phyloP scores from a whole-genome alignment of 1,139 yeast species.

The Wickerhamiella pararugosa region DNA sequence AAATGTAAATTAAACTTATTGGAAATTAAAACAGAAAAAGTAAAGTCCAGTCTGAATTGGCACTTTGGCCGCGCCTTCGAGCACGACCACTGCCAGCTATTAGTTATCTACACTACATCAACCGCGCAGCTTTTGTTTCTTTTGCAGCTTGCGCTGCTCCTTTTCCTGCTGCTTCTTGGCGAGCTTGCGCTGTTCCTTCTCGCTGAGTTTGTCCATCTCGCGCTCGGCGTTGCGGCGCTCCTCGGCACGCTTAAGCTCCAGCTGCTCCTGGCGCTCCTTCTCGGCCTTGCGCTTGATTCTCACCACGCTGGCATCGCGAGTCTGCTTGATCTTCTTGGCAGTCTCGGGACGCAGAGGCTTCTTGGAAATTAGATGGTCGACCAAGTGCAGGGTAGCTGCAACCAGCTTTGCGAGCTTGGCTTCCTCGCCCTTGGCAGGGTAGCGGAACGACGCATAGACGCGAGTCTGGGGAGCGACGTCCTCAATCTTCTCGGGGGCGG shows the following conservation, averaged over 20 bases:
- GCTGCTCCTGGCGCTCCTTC: conserved; percentile 47
- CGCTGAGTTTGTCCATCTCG: conserved; percentile 39
- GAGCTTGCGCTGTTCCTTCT: conserved; percentile 47
- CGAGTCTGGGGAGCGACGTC: conserved; percentile 43
- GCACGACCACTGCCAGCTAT: too few species aligned
- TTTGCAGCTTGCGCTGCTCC: conserved; percentile 36
- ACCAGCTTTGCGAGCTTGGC: conserved; percentile 34
- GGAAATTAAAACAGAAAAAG: too few species aligned
- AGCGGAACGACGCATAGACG: conserved; percentile 36
- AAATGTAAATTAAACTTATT: too few species aligned
- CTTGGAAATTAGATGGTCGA: conserved; percentile 38
- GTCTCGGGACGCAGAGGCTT: conserved; percentile 43
- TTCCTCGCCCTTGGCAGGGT: conserved; percentile 34
- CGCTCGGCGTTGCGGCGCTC: conserved; percentile 49
- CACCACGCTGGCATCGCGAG: conserved; percentile 54
- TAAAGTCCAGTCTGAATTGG: too few species aligned
- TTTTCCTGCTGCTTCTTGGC: conserved; percentile 58
- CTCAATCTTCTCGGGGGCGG: conserved; percentile 40
- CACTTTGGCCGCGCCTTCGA: too few species aligned
- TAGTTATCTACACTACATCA: too few species aligned
- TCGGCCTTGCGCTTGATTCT: conserved; percentile 48
- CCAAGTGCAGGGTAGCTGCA: conserved; percentile 36
- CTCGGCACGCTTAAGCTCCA: conserved; percentile 54
- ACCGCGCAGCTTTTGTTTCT: conserved; percentile 24
- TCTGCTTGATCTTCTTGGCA: conserved; percentile 53